These are phyloP conservation scores for Yamadazyma nakazawae DNA, from an alignment of 805 yeast genomes.

Conservation along the genomic window DNA sequence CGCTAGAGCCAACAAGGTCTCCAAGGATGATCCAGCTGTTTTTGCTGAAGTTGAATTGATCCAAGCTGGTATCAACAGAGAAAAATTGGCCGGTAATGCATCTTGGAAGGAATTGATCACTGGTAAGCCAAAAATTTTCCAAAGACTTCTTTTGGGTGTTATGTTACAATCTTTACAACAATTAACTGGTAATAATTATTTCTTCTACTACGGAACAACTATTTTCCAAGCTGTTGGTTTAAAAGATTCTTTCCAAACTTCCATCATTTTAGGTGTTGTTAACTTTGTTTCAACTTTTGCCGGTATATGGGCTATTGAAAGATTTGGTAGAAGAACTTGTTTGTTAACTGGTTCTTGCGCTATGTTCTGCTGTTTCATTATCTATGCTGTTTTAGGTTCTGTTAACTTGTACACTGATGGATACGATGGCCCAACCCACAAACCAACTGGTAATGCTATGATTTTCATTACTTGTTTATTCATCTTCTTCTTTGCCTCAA, in stretches of 20 bases:
- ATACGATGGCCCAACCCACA: slow-evolving; percentile 35
- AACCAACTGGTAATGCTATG: slow-evolving; percentile 59
- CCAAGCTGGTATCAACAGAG: slow-evolving; percentile 59
- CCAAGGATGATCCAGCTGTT: slow-evolving; percentile 52
- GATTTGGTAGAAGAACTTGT: slow-evolving; percentile 46
- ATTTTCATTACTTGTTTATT: slow-evolving; percentile 61
- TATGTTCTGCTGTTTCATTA: slow-evolving; percentile 54
- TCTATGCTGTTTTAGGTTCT: slow-evolving; percentile 62
- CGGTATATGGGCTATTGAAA: slow-evolving; percentile 49
- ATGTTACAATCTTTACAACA: slow-evolving; percentile 59
- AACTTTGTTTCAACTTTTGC: slow-evolving; percentile 54
- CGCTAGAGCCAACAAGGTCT: slow-evolving; percentile 54
- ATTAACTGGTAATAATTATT: slow-evolving; percentile 56
- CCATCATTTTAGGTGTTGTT: slow-evolving; percentile 52
- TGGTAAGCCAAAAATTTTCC: slow-evolving; percentile 60
- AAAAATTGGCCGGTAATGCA: slow-evolving; percentile 60
- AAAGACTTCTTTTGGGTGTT: slow-evolving; percentile 55
- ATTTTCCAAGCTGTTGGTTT: slow-evolving; percentile 51
- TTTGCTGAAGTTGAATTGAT: slow-evolving; percentile 51
- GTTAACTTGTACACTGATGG: slow-evolving; percentile 41
- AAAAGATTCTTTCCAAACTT: slow-evolving; percentile 50
- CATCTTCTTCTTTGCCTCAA: slow-evolving; percentile 63
- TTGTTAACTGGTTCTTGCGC: slow-evolving; percentile 42
- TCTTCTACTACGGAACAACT: slow-evolving; percentile 59
- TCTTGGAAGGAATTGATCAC: slow-evolving; percentile 60